Evolutionary conservation across 345 rosid genomes (phyloP).

Genomic region (Citrus maxima): DNA sequence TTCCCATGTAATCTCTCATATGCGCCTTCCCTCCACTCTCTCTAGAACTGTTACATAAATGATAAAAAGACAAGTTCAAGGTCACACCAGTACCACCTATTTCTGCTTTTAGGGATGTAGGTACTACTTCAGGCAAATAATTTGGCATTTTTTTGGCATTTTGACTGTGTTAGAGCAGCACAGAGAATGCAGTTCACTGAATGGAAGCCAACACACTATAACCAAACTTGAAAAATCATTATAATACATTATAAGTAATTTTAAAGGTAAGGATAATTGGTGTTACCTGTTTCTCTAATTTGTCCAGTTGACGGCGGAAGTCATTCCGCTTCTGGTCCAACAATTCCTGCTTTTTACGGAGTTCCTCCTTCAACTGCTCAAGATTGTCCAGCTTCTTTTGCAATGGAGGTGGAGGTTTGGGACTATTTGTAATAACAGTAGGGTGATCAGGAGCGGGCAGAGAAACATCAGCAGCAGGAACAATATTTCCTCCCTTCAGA

Average conservation of each 20-base stretch:
- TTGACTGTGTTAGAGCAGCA: neutral
- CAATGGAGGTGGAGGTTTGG: constrained; percentile 50
- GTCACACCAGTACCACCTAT: neutral
- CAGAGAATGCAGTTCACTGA: constrained; percentile 5
- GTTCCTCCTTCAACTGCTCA: constrained; percentile 80
- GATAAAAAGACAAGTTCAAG: neutral
- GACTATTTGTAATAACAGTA: constrained; percentile 40
- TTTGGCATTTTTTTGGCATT: too few species aligned
- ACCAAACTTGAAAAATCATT: neutral
- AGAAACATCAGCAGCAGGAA: constrained; percentile 36
- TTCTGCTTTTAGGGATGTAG: neutral
- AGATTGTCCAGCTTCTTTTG: constrained; percentile 73
- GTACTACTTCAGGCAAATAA: neutral
- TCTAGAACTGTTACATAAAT: neutral
- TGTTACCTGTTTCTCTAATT: constrained; percentile 67
- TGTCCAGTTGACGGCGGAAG: constrained; percentile 66
- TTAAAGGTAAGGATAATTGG: constrained; percentile 11
- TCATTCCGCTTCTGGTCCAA: constrained; percentile 84
- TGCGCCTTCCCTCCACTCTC: constrained; percentile 1
- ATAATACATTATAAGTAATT: neutral
- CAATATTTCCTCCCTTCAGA: constrained; percentile 34
- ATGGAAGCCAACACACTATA: neutral
- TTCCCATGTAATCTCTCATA: neutral
- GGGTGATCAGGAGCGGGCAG: constrained; percentile 44
- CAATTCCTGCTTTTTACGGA: constrained; percentile 86